These are phyloP conservation scores for Helenozyma baotianmanensis DNA, from an alignment of 805 yeast genomes.

Conservation along the genomic window DNA sequence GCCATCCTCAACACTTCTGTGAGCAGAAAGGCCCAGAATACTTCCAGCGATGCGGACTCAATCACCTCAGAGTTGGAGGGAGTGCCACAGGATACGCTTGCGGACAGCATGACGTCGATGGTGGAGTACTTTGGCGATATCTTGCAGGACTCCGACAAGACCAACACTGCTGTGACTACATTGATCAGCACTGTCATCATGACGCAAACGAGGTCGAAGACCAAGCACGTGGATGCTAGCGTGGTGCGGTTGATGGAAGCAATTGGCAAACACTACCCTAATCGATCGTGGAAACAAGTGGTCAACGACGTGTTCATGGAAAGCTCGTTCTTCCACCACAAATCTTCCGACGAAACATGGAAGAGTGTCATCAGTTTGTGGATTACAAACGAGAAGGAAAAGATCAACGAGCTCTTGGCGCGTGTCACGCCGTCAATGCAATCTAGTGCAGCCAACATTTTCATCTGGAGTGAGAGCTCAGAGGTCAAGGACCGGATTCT, in stretches of 20 bases:
- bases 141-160: conserved; percentile 59
- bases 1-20: conserved; percentile 20
- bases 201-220: conserved; percentile 48
- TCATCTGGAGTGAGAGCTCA: conserved; percentile 65
- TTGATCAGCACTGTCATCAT: conserved; percentile 50
- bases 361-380: conserved; percentile 52
- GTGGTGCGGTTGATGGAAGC: conserved; percentile 43
- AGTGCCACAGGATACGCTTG: not conserved
- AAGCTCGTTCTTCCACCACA: conserved; percentile 43
- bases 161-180: conserved; percentile 42
- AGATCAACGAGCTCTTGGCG: conserved; percentile 46
- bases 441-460: conserved; percentile 55
- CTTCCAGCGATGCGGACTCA: not conserved
- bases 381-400: conserved; percentile 61
- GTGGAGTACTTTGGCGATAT: conserved; percentile 30
- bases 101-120: conserved; percentile 35
- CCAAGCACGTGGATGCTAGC: conserved; percentile 33
- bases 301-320: conserved; percentile 67
- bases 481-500: conserved; percentile 51
- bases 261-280: conserved; percentile 30
- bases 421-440: conserved; percentile 31
- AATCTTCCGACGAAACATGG: conserved; percentile 46
- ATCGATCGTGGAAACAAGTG: conserved; percentile 59
- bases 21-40: conserved; percentile 3
- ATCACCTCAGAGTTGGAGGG: not conserved